Base-by-base conservation (phyloP, 2,329 filamentous ascomycete species). In the Cercospora zeina region DNA sequence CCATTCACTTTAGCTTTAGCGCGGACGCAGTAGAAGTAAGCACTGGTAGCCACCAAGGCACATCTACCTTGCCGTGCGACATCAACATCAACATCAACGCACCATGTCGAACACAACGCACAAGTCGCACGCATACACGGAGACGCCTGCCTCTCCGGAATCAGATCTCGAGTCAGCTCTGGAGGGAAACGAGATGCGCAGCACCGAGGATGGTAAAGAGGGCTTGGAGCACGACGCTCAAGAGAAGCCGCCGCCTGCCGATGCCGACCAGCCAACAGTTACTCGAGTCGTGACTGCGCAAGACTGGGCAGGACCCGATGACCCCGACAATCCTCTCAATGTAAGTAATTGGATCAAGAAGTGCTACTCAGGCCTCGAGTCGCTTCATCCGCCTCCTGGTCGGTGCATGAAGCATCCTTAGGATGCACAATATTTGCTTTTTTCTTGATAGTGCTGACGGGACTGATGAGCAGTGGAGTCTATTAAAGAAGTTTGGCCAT, bases 241-340 rank as follows among this genome's bases (percentile, higher is more conserved):
- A 65, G 47, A 65, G 61, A 31, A 34, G 13, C 16, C 27, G 16
- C 9, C 7, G 30, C n/a, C 49, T 1, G 31, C 49, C 27, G 31
- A 42, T 24, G 47, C 27, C 27, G 39, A 21, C 16, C 61, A 53
- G 30, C 47, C 54, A 16, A 49, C 49, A 30, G 27, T 56, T 24
- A 62, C 42, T 4, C 54, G 49, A 54, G 56, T 63, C 3, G 61
- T 49, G 4, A 66, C 66, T 11, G 69, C 65, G 16, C 61, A 67
- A 58, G 70, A 72, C 59, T 72, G 70, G 69, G 61, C 58, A 42
- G 69, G 70, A 3, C 62, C 68, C 14, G 64, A 70, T 45, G 69
- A 72, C 51, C 67, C 69, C 8, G 67, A 61, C 0, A 71, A 69
- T 39, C 68, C 65, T 10, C 58, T 59, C 27, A 62, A 63, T 55